phyloP scores from a whole-genome alignment of 1,284 basidiomycete genomes.

The Trichosporon faecale region DNA sequence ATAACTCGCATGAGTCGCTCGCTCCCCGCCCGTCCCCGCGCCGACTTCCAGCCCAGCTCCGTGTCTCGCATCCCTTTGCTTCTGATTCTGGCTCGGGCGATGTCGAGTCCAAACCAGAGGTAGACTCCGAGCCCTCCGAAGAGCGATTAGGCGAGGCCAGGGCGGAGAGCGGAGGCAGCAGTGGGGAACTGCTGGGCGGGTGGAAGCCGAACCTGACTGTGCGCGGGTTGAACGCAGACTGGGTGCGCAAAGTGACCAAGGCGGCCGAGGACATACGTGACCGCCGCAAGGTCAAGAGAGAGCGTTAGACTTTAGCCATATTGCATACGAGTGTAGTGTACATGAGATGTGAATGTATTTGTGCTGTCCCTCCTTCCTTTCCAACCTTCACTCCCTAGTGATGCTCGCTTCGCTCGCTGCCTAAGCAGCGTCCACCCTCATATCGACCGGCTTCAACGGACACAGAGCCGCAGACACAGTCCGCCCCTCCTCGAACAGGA shows the following conservation, averaged over 20 bases:
- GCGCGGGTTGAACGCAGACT: constrained; percentile 21
- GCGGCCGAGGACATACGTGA: not conserved
- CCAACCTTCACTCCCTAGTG: too few species aligned
- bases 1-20: not conserved
- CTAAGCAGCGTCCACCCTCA: constrained; percentile 6
- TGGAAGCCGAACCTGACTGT: not conserved
- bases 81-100: not conserved
- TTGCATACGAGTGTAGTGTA: not conserved
- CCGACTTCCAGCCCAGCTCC: not conserved
- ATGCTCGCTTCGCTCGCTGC: not conserved
- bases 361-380: not conserved
- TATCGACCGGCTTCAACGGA: constrained; percentile 58
- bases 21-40: not conserved
- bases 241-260: constrained; percentile 24
- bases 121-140: not conserved
- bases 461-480: constrained; percentile 84
- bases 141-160: not conserved
- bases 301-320: not conserved
- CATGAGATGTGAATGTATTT: not conserved
- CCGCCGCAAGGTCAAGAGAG: not conserved
- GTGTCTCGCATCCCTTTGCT: not conserved
- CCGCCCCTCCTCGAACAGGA: constrained; percentile 86
- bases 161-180: too few species aligned
- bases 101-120: not conserved
- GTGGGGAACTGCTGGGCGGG: not conserved